These are phyloP conservation scores for Pleurotus salmoneostramineus DNA, from an alignment of 768 basidiomycete species.

Conservation along the genomic window DNA sequence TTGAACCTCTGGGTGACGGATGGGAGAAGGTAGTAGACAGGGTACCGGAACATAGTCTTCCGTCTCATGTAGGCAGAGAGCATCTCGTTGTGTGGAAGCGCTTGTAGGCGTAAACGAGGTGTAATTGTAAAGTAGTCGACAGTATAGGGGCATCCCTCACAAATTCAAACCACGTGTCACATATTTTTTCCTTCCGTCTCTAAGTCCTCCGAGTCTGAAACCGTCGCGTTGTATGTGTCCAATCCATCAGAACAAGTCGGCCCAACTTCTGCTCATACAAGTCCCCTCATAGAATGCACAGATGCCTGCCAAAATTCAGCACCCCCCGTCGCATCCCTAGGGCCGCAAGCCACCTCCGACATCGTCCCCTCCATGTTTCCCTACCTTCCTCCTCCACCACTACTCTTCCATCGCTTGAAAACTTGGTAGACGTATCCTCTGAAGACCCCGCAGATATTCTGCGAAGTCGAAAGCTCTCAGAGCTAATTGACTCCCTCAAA, in stretches of 20 bases:
- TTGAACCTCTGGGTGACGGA: conserved; percentile 38
- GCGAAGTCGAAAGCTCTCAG: conserved; percentile 14
- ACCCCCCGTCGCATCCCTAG: neutral
- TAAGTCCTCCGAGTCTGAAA: neutral
- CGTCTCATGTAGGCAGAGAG: conserved; percentile 43
- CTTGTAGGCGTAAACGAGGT: conserved; percentile 1
- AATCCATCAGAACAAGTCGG: neutral
- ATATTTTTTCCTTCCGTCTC: neutral
- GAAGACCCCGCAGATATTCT: neutral
- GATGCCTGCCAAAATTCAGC: conserved; percentile 3
- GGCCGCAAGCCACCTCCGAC: neutral
- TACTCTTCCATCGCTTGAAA: conserved; percentile 1
- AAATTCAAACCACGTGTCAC: neutral
- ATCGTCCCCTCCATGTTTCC: conserved; percentile 10
- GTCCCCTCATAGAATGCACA: conserved; percentile 1
- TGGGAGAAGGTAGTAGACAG: conserved; percentile 55
- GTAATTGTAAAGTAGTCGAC: too few relatives aligned
- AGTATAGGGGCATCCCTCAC: neutral
- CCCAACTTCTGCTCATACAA: neutral
- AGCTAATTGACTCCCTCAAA: conserved; percentile 27
- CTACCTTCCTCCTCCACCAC: conserved; percentile 5
- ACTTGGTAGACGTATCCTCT: neutral
- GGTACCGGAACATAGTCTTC: conserved; percentile 37
- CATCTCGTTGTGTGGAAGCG: conserved; percentile 53
- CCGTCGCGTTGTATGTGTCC: neutral